Percentiles rank a stretch among this genome's conserved stretches.
These are phyloP conservation scores for Tilletia horrida DNA, from an alignment of 1,284 basidiomycete species.

Conservation along the genomic window DNA sequence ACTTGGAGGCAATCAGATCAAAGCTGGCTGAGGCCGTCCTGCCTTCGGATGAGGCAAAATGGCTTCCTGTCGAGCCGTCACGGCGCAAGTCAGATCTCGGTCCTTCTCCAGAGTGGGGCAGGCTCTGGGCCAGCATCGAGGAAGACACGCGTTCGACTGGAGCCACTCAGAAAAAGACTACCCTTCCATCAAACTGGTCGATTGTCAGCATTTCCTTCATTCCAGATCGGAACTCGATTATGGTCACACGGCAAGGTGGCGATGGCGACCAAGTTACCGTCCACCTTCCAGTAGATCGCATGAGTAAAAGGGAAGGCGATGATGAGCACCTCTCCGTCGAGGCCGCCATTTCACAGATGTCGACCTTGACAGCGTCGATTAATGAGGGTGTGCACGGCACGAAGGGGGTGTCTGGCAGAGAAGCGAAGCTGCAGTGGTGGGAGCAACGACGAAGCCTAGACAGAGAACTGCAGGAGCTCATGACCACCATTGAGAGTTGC, in stretches of 20 bases:
- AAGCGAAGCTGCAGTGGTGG: slow-evolving; percentile 77
- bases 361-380: slow-evolving; percentile 72
- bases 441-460: slow-evolving; percentile 72
- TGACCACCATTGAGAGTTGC: slow-evolving; percentile 84
- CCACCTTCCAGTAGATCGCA: slow-evolving; percentile 75
- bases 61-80: background rate
- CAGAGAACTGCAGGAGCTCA: slow-evolving; percentile 68
- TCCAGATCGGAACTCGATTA: slow-evolving; percentile 75
- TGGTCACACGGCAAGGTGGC: slow-evolving; percentile 67
- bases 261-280: slow-evolving; percentile 58
- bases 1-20: background rate
- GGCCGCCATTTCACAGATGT: slow-evolving; percentile 70
- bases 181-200: slow-evolving; percentile 76
- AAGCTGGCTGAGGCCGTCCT: background rate
- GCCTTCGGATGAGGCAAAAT: background rate
- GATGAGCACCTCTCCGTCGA: slow-evolving; percentile 71
- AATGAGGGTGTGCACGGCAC: slow-evolving; percentile 75
- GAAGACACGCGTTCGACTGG: background rate
- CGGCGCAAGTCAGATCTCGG: too few species aligned
- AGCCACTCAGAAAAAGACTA: background rate
- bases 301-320: slow-evolving; percentile 69
- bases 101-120: too few species aligned
- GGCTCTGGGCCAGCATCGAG: too few species aligned
- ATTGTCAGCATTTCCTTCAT: slow-evolving; percentile 79
- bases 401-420: slow-evolving; percentile 66